phyloP scores from a whole-genome alignment of 176 grass and related monocot species.

The Carex pumila region DNA sequence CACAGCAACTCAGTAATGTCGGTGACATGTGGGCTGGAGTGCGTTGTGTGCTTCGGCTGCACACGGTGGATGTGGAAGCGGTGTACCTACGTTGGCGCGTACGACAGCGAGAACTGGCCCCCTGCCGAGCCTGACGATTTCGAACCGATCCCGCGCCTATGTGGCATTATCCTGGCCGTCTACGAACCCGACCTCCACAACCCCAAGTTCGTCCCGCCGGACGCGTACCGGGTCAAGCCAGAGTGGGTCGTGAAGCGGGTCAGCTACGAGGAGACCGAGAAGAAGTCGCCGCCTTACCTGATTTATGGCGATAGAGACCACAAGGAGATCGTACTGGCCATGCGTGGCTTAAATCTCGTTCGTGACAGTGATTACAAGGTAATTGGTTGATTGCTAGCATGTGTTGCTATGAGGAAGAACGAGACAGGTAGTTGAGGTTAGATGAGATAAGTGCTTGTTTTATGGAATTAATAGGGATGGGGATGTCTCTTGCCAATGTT shows the following conservation, averaged over 20 bases:
- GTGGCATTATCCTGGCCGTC: constrained; percentile 63
- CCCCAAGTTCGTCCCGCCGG: constrained; percentile 47
- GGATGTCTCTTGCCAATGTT: background rate
- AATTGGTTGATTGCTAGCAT: background rate
- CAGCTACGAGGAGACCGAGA: constrained; percentile 46
- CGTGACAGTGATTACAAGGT: constrained; percentile 96
- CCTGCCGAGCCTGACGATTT: constrained; percentile 46
- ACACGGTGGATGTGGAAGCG: constrained; percentile 90
- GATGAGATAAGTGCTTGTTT: background rate
- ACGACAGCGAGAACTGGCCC: constrained; percentile 98
- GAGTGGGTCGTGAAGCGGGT: constrained; percentile 46
- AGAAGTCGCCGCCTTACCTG: constrained; percentile 63
- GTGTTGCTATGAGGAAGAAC: background rate
- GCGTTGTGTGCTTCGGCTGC: constrained; percentile 79
- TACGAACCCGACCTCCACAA: constrained; percentile 53
- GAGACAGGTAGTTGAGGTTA: background rate
- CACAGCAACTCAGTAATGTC: constrained; percentile 48
- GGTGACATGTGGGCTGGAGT: constrained; percentile 87
- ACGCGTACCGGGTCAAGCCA: constrained; percentile 32
- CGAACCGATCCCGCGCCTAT: constrained; percentile 75
- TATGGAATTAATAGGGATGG: background rate
- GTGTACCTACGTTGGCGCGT: constrained; percentile 83
- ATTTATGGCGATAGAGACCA: constrained; percentile 50
- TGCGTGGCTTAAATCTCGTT: constrained; percentile 91
- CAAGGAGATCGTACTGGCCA: constrained; percentile 73